Evolutionary conservation across 2,329 filamentous ascomycete species (phyloP), one percentile per base, ranked within the genome.

Genomic region (Drechslerella coelobrocha): DNA sequence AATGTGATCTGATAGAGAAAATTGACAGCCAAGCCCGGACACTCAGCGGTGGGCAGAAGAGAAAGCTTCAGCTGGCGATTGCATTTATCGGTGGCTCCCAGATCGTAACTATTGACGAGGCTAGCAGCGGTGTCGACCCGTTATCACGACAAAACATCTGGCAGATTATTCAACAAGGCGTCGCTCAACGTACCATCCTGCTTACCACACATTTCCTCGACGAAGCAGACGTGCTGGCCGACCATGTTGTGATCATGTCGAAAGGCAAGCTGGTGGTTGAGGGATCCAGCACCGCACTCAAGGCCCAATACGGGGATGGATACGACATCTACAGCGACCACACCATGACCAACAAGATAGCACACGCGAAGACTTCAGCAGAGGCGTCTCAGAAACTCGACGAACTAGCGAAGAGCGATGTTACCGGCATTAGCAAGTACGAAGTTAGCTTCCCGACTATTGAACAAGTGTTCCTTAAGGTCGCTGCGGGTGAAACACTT

Each of bases 201-300:
- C 79, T 97, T 61, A 97, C 92, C 0, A 97, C 92, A 0, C 93
- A 97, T 78, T 97, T 96, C 78, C 83, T 97, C 6, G 93, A 97
- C 76, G 93, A 97, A 79, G 93, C 92, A 0, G 92, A 97, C 76
- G 82, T 96, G 0, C 84, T 97, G 0, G 89, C 92, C 0, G 93
- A 97, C 77, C 88, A 93, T 71, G 94, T 97, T 73, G 89, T 88
- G 0, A 91, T 97, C 60, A 81, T 97, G 14, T 95, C 91, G 1
- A 92, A 91, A 77, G 92, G 92, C 21, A 87, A 86, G 0, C 83
- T 96, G 1, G 89, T 91, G 56, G 91, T 90, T 0, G 83, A 91
- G 75, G 92, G 92, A 1, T 92, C 92, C 1, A 92, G 91, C 1
- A 91, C 92, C 2, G 89, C 90, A 75, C 83, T 97, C 51, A 97